Evolutionary conservation across 306 rosid genomes (phyloP).

Genomic region (Vicia villosa): DNA sequence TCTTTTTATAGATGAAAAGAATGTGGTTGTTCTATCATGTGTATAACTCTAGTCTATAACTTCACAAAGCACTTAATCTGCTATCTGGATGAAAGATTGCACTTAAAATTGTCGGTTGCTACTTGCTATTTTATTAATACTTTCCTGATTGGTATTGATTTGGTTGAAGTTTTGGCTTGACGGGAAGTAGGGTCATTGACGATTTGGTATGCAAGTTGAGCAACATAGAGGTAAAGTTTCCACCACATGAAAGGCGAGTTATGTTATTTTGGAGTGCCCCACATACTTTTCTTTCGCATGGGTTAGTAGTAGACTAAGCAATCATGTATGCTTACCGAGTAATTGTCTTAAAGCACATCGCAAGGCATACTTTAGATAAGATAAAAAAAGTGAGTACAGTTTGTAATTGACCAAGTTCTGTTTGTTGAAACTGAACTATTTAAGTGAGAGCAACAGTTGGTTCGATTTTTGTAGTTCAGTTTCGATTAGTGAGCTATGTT

Average conservation of each 20-base stretch:
- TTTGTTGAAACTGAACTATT: neutral
- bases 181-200: neutral
- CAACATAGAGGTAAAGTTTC: neutral
- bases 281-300: neutral
- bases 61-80: neutral
- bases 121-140: neutral
- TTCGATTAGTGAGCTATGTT: neutral
- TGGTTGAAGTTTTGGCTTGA: neutral
- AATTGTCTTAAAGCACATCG: neutral
- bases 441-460: neutral
- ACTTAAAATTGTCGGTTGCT: neutral
- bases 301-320: neutral
- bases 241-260: neutral
- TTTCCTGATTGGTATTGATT: neutral
- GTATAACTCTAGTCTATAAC: neutral
- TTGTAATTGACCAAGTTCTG: neutral
- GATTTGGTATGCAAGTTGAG: neutral
- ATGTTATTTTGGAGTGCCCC: neutral
- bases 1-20: neutral
- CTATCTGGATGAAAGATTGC: neutral
- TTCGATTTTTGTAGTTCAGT: neutral
- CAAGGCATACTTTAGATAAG: neutral
- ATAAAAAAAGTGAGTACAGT: neutral
- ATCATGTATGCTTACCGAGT: neutral
- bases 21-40: neutral